These are phyloP conservation scores for Cladosporium colombiae DNA, from an alignment of 2,329 filamentous ascomycete genomes.

Conservation along the genomic window DNA sequence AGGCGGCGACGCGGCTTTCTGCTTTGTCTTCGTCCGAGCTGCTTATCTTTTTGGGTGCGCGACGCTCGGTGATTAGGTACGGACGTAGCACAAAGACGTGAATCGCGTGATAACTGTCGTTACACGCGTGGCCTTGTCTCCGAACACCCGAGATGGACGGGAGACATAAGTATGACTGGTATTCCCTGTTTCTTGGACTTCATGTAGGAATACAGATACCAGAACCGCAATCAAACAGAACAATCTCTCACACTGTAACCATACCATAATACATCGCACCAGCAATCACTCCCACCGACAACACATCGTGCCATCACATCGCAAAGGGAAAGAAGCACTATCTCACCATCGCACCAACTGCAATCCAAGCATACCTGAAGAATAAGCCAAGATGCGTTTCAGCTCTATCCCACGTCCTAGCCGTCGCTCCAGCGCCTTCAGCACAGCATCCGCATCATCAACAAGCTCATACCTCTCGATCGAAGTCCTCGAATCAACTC, in stretches of 20 bases:
- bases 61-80: constrained; percentile 10
- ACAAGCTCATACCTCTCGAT: constrained; percentile 27
- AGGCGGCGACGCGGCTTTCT: background rate
- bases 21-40: constrained; percentile 10
- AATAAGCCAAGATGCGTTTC: constrained; percentile 26
- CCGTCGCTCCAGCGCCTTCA: constrained; percentile 22
- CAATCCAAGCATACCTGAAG: constrained; percentile 5
- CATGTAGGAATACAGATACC: background rate
- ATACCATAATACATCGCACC: background rate
- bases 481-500: constrained; percentile 28
- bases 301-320: background rate
- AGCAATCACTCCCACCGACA: background rate
- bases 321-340: background rate
- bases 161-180: constrained; percentile 17
- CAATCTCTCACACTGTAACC: background rate
- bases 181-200: background rate
- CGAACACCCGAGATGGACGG: constrained; percentile 11
- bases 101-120: constrained; percentile 14
- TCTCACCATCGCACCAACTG: background rate
- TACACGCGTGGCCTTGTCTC: constrained; percentile 5
- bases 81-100: constrained; percentile 7
- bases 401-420: constrained; percentile 1
- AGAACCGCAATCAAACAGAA: background rate
- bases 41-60: constrained; percentile 1
- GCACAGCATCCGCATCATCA: constrained; percentile 20